A percentile compares a stretch with the other conserved stretches of the same genome.
Evolutionary conservation across 1,284 basidiomycete species (phyloP).

Genomic region (Cutaneotrichosporon mucoides): DNA sequence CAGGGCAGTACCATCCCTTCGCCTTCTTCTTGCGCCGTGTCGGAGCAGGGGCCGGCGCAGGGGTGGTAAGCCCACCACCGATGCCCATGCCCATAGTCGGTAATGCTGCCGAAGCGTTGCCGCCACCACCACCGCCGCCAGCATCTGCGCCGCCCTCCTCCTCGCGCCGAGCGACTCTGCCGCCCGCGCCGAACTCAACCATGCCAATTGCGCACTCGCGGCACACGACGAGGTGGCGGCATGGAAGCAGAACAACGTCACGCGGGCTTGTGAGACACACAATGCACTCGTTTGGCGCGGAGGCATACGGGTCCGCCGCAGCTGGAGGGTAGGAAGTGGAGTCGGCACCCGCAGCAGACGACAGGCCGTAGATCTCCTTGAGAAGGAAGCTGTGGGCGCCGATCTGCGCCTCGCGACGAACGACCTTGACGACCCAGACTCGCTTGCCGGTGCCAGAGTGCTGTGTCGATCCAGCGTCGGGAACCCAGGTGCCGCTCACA

Average conservation of each 20-base stretch:
- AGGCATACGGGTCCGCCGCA: constrained; percentile 57
- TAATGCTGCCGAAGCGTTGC: not conserved
- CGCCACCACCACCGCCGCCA: constrained; percentile 23
- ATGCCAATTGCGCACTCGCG: constrained; percentile 87
- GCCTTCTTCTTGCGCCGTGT: constrained; percentile 74
- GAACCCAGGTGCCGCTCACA: constrained; percentile 65
- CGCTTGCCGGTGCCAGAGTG: constrained; percentile 50
- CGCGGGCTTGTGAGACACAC: constrained; percentile 77
- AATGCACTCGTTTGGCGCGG: constrained; percentile 78
- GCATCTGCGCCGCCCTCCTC: constrained; percentile 17
- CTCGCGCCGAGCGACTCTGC: constrained; percentile 55
- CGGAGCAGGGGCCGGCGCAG: constrained; percentile 39
- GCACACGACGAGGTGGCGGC: constrained; percentile 84
- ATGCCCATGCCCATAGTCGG: constrained; percentile 22
- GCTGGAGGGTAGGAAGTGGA: constrained; percentile 56
- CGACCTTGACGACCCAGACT: constrained; percentile 78
- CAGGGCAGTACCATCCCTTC: constrained; percentile 92
- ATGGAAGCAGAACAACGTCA: constrained; percentile 83
- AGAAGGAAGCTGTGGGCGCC: constrained; percentile 84
- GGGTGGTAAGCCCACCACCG: constrained; percentile 11
- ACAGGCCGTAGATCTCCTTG: constrained; percentile 84
- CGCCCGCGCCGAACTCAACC: constrained; percentile 90
- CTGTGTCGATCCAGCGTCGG: constrained; percentile 23
- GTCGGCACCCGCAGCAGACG: constrained; percentile 48
- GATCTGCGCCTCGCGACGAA: constrained; percentile 76